Evolutionary conservation across 257 asterid genomes (phyloP), one percentile per base, ranked within the genome.

Genomic region (Ajuga chamaepitys): DNA sequence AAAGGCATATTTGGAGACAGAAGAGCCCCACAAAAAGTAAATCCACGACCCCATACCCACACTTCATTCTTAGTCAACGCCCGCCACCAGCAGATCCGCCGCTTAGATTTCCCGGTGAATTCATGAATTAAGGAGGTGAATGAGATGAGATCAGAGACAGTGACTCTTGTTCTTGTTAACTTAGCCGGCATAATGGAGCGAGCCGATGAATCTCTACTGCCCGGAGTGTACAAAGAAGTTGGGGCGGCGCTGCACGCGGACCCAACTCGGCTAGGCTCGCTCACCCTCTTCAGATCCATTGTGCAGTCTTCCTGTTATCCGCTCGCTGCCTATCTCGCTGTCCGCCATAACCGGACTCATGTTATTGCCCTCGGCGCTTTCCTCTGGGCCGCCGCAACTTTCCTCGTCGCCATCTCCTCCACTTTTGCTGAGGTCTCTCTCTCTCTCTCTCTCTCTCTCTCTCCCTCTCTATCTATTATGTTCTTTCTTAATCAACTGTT

Each of bases 301-400:
- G 97, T 89, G 3, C 98, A 92, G 77, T 72, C 91, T 0, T 75
- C 88, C 34, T 88, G 95, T 72, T 92, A 85, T 83, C 97, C 97
- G 0, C 85, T 92, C 73, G 98, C 98, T 56, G 88, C 85, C 67
- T 85, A 83, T 32, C 85, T 92, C 62, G 72, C 93, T 35, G 78
- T 78, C 56, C 86, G 95, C 51, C 95, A 92, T 67, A 87, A 87
- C 53, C 85, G 98, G 4, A 68, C 95, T 21, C 83, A 77, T 44
- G 88, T 81, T 7, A 79, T 91, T 48, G 96, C 95, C 40, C 68
- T 79, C 38, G 95, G 98, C 4, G 89, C 98, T 11, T 83, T 89
- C 37, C 88, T 88, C 9, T 92, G 98, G 98, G 95, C 98, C 54
- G 95, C 86, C 68, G 95, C 98, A 40, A 84, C 90, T 34, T 81